Percentiles rank a stretch among this genome's conserved stretches.
Conservation (phyloP, 2,329 filamentous ascomycete genomes). For the Ophiosphaerella narmari region DNA sequence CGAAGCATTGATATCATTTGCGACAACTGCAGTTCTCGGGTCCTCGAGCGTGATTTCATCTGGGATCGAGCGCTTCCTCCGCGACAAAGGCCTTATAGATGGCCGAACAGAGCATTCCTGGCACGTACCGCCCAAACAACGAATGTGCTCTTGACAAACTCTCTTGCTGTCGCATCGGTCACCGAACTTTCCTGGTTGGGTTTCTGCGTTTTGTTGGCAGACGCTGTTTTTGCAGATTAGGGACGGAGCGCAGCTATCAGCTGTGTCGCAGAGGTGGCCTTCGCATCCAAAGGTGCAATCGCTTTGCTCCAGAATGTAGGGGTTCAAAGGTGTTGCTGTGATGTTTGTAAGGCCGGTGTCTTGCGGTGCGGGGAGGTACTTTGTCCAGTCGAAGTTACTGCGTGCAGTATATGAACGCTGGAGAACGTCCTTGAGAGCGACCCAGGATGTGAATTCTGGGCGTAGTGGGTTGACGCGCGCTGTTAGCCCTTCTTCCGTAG, state of each 20-base stretch:
- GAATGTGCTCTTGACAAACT: conserved; percentile 32
- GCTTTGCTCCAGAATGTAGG: conserved; percentile 34
- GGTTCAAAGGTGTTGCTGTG: conserved; percentile 31
- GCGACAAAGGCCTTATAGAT: conserved; percentile 13
- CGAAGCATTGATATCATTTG: conserved; percentile 17
- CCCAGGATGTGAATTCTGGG: conserved; percentile 25
- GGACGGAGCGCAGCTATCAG: conserved; percentile 31
- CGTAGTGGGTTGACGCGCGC: conserved; percentile 28
- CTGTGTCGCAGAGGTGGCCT: conserved; percentile 34
- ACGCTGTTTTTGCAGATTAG: conserved; percentile 41
- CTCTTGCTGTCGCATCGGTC: conserved; percentile 34
- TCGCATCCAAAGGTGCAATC: conserved; percentile 38
- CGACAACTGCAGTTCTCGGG: not conserved
- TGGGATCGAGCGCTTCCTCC: not conserved
- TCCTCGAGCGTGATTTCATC: conserved; percentile 5
- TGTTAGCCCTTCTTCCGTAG: conserved; percentile 28
- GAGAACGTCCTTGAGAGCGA: conserved; percentile 28
- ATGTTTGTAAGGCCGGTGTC: conserved; percentile 17
- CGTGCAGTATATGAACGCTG: conserved; percentile 27
- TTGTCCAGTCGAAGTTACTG: conserved; percentile 37
- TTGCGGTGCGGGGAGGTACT: conserved; percentile 28
- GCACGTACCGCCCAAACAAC: conserved; percentile 27
- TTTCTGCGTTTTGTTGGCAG: conserved; percentile 22
- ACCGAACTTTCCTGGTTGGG: conserved; percentile 33
- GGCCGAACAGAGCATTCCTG: conserved; percentile 19